phyloP scores from a whole-genome alignment of 306 rosid species.

The Aeschynomene evenia region DNA sequence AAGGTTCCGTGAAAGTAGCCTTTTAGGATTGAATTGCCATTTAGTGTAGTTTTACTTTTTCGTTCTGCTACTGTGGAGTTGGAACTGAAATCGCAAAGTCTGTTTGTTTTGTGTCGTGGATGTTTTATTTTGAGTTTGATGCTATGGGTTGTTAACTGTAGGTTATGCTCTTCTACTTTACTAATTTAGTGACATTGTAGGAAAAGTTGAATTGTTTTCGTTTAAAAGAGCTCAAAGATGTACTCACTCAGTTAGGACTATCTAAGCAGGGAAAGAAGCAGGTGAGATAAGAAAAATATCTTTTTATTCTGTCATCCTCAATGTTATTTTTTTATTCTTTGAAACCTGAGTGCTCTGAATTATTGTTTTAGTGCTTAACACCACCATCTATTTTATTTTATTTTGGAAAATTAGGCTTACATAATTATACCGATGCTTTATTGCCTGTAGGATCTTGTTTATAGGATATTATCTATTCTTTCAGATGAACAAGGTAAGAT shows the following conservation, averaged over 20 bases:
- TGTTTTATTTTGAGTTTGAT: neutral
- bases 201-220: constrained; percentile 82
- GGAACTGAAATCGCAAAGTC: neutral
- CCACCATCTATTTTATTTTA: neutral
- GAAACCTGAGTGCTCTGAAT: neutral
- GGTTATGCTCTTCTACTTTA: neutral
- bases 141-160: neutral
- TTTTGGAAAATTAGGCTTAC: constrained; percentile 2
- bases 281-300: constrained; percentile 50
- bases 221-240: constrained; percentile 90
- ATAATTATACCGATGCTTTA: constrained; percentile 24
- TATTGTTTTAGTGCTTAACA: neutral
- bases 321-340: neutral
- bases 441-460: constrained; percentile 79
- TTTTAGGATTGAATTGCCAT: neutral
- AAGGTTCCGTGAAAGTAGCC: neutral
- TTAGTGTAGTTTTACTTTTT: constrained; percentile 12
- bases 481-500: constrained; percentile 81
- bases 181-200: constrained; percentile 39
- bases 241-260: constrained; percentile 80
- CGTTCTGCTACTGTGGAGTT: neutral
- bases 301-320: constrained; percentile 15
- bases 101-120: neutral
- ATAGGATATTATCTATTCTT: constrained; percentile 70
- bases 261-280: constrained; percentile 99